phyloP scores from a whole-genome alignment of 768 basidiomycete species.

The Boletus reticulatus region DNA sequence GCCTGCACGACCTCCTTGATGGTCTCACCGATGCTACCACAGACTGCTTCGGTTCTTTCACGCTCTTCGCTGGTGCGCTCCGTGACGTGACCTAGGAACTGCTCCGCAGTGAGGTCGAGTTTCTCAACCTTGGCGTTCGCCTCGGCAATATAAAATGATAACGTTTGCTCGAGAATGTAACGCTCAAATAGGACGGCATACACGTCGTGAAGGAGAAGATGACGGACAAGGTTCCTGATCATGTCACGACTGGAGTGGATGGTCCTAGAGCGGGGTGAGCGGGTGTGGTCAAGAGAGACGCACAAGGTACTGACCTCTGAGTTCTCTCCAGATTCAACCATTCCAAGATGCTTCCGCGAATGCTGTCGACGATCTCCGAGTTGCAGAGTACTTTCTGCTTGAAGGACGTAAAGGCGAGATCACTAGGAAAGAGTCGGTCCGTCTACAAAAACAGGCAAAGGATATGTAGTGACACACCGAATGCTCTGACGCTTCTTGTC shows the following conservation, averaged over 20 bases:
- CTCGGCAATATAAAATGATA: constrained; percentile 53
- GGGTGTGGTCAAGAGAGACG: background rate
- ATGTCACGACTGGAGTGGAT: constrained; percentile 38
- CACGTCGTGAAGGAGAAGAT: constrained; percentile 55
- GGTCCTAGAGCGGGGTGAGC: constrained; percentile 27
- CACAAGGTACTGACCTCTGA: constrained; percentile 27
- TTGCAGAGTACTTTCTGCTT: constrained; percentile 49
- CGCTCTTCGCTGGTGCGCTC: constrained; percentile 55
- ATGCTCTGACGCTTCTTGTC: constrained; percentile 39
- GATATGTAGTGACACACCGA: constrained; percentile 36
- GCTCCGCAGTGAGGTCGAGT: constrained; percentile 37
- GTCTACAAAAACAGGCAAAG: background rate
- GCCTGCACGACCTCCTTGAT: constrained; percentile 50
- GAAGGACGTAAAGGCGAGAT: constrained; percentile 59
- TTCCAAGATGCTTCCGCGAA: constrained; percentile 44
- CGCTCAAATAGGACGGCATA: constrained; percentile 58
- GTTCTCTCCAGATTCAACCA: constrained; percentile 60
- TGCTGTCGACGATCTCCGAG: constrained; percentile 37
- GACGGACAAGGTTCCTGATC: constrained; percentile 52
- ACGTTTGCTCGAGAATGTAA: constrained; percentile 49
- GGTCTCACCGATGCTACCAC: constrained; percentile 45
- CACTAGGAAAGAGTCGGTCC: constrained; percentile 30
- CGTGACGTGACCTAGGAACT: constrained; percentile 52
- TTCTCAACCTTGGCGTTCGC: constrained; percentile 38
- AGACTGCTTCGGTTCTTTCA: constrained; percentile 48